Evolutionary conservation across 1,284 basidiomycete genomes (phyloP), one percentile per base, ranked within the genome.

Genomic region (Sanguinoderma infundibulare): DNA sequence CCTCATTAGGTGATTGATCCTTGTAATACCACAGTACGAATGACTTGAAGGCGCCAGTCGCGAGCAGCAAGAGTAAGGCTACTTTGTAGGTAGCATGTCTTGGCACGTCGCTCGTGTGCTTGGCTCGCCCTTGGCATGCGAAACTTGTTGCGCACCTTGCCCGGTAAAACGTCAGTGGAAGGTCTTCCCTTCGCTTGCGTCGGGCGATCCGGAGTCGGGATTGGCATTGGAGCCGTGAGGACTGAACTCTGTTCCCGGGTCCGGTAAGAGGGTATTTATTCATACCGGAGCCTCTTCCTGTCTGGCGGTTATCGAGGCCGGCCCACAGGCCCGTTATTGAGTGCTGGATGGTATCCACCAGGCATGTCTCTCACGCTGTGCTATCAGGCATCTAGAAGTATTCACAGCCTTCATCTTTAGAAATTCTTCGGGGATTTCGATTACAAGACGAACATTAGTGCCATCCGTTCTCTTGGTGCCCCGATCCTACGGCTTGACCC

Each of bases 71-170:
- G n/a, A 50, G n/a, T 44, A 14, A 32, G 22, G 28, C 53, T 46
- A 60, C 49, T 34, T 51, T 46, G 42, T 46, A 14, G 32, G n/a
- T 5, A 32, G 2, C 24, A 20, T n/a, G 53, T 47, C 64, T 66
- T 63, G 64, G 64, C 64, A 44, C 22, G 34, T 15, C 46, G 20
- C 12, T 26, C n/a, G 28, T 47, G 39, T 26, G 39, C 64, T 66
- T 66, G 64, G 64, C 64, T 39, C 9, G 7, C 12, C 26, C 64
- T 66, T 66, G 64, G 61, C 64, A 63, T 66, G 64, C 53, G 61
- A 63, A 62, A 22, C 5, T 54, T 32, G 53, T 28, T 42, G 26
- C 39, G 20, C 30, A 46, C 4, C 42, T 36, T 42, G 39, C 60
- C 60, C 24, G 53, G 53, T 50, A 58, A 62, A 57, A 49, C 59